phyloP scores from a whole-genome alignment of 805 yeast genomes.

The Wickerhamomyces chaumierensis region DNA sequence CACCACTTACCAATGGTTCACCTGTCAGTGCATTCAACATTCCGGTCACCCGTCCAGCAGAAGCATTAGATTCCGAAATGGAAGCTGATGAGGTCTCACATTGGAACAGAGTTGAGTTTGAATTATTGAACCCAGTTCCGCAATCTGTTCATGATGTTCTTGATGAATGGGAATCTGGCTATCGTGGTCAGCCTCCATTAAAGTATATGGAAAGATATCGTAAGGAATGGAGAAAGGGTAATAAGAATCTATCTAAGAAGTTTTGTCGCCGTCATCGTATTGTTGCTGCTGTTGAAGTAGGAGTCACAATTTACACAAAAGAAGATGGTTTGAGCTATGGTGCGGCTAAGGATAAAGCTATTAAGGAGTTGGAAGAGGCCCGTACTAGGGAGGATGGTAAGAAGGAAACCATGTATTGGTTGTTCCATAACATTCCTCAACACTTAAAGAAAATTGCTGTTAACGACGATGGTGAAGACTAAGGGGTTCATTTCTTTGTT shows the following conservation, averaged over 20 bases:
- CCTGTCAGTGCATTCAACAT: neutral
- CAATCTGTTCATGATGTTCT: conserved; percentile 17
- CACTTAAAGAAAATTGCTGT: conserved; percentile 13
- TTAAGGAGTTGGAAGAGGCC: conserved; percentile 14
- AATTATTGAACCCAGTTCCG: conserved; percentile 15
- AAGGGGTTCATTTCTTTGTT: too few species aligned
- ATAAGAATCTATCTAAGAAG: conserved; percentile 16
- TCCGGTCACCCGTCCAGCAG: too few species aligned
- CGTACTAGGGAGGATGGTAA: conserved; percentile 16
- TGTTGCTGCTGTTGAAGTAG: conserved; percentile 17
- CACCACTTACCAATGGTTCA: too few species aligned
- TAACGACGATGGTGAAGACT: too few species aligned
- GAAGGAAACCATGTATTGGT: conserved; percentile 21
- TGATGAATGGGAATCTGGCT: conserved; percentile 19
- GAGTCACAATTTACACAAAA: conserved; percentile 9
- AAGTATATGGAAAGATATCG: conserved; percentile 17
- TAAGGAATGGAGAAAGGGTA: conserved; percentile 18
- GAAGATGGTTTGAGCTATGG: conserved; percentile 11
- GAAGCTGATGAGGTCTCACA: neutral
- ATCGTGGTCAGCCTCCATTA: conserved; percentile 18
- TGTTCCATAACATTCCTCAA: conserved; percentile 18
- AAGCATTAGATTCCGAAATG: neutral
- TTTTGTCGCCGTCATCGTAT: conserved; percentile 18
- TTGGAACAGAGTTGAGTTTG: conserved; percentile 13
- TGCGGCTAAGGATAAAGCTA: conserved; percentile 14